Conservation (phyloP, 208 protist species). For the Trypanosoma platydactyli region DNA sequence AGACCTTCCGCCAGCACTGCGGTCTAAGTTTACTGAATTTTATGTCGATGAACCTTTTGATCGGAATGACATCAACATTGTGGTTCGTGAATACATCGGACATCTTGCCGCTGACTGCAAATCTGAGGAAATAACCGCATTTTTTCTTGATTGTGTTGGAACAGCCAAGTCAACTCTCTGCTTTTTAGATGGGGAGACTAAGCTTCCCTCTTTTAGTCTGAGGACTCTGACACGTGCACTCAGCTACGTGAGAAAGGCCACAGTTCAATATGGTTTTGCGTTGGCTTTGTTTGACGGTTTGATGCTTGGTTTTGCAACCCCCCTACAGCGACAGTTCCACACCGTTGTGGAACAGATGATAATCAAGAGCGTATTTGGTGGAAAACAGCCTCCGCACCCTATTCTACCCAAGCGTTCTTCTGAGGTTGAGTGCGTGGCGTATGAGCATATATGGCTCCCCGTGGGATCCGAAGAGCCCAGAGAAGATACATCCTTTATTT, state of each 20-base stretch:
- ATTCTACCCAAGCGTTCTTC: slow-evolving; percentile 40
- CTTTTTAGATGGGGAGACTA: slow-evolving; percentile 91
- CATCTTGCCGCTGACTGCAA: slow-evolving; percentile 76
- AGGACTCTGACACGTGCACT: slow-evolving; percentile 97
- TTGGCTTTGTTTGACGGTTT: slow-evolving; percentile 96
- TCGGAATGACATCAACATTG: slow-evolving; percentile 91
- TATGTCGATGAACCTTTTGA: slow-evolving; percentile 97
- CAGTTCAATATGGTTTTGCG: slow-evolving; percentile 93
- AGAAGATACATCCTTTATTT: slow-evolving; percentile 92
- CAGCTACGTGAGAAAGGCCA: slow-evolving; percentile 89
- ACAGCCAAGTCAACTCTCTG: slow-evolving; percentile 86
- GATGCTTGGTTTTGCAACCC: slow-evolving; percentile 96
- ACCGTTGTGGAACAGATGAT: slow-evolving; percentile 89
- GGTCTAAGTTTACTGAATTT: slow-evolving; percentile 98
- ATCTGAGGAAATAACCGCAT: slow-evolving; percentile 93
- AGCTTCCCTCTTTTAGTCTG: slow-evolving; percentile 96
- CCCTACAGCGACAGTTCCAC: slow-evolving; percentile 91
- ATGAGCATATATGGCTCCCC: slow-evolving; percentile 96
- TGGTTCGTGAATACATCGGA: slow-evolving; percentile 92
- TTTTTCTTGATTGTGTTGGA: slow-evolving; percentile 93
- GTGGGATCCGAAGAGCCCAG: slow-evolving; percentile 51
- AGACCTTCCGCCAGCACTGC: slow-evolving; percentile 94
- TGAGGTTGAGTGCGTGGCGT: slow-evolving; percentile 69
- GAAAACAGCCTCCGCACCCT: slow-evolving; percentile 65
- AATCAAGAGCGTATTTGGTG: slow-evolving; percentile 82